A percentile compares a stretch with the other conserved stretches of the same genome.
These are phyloP conservation scores for Zygotorulaspora florentina DNA, from an alignment of 805 yeast genomes.

Conservation along the genomic window DNA sequence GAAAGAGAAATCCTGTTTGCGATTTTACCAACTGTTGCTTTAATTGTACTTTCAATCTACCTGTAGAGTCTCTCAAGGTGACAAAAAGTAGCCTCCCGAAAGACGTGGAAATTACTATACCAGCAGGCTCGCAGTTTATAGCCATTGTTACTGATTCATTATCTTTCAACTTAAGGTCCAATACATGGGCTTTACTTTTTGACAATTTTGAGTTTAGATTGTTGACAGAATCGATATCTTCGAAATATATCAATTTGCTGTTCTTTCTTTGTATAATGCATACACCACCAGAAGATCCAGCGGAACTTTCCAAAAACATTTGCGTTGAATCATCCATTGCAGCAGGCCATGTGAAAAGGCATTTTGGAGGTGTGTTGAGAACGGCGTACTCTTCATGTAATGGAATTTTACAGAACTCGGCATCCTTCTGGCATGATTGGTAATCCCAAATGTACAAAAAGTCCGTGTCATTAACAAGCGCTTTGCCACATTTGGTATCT, in stretches of 20 bases:
- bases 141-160: conserved; percentile 54
- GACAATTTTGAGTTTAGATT: conserved; percentile 29
- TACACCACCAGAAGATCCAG: conserved; percentile 56
- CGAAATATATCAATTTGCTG: conserved; percentile 66
- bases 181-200: conserved; percentile 23
- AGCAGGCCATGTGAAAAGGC: conserved; percentile 31
- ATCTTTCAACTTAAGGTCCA: conserved; percentile 24
- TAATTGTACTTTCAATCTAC: conserved; percentile 45
- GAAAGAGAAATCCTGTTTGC: conserved; percentile 37
- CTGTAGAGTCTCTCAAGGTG: conserved; percentile 61
- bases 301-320: conserved; percentile 40
- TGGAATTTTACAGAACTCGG: conserved; percentile 35
- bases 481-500: conserved; percentile 46
- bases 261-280: conserved; percentile 55
- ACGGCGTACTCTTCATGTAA: conserved; percentile 25
- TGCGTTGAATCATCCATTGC: conserved; percentile 38
- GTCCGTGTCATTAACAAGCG: conserved; percentile 46
- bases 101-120: conserved; percentile 66
- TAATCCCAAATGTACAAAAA: conserved; percentile 67
- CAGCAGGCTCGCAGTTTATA: conserved; percentile 67
- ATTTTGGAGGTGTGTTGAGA: conserved; percentile 19
- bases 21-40: conserved; percentile 30
- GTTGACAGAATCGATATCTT: conserved; percentile 51
- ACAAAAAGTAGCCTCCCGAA: conserved; percentile 61
- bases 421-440: conserved; percentile 54